Percentiles rank a stretch among this genome's conserved stretches.
These are phyloP conservation scores for Penicillium ochrochloron DNA, from an alignment of 495 filamentous ascomycete genomes.

Conservation along the genomic window DNA sequence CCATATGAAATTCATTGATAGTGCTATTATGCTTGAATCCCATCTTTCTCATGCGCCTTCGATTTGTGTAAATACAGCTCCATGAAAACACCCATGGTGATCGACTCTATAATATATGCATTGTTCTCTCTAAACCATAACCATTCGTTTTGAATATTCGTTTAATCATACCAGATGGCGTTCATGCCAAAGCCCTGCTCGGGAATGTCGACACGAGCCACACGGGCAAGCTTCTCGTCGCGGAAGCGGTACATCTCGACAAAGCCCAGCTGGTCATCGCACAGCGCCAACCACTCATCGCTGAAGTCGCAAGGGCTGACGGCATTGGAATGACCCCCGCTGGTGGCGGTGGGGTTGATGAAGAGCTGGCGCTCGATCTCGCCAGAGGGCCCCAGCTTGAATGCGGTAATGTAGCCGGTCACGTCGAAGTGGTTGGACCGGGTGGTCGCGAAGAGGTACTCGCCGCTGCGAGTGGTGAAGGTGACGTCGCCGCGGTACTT, in stretches of 20 bases:
- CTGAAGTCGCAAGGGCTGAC: slow-evolving; percentile 79
- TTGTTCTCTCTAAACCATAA: not conserved
- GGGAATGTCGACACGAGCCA: slow-evolving; percentile 72
- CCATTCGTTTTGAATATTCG: slow-evolving; percentile 2
- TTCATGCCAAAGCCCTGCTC: slow-evolving; percentile 90
- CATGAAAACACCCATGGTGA: not conserved
- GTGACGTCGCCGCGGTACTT: slow-evolving; percentile 80
- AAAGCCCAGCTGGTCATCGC: slow-evolving; percentile 82
- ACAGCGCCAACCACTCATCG: slow-evolving; percentile 84
- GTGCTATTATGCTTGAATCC: not conserved
- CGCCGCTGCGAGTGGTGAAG: slow-evolving; percentile 64
- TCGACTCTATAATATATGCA: slow-evolving; percentile 7
- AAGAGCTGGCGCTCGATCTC: slow-evolving; percentile 76
- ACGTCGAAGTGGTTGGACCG: slow-evolving; percentile 74
- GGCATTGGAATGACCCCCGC: slow-evolving; percentile 83
- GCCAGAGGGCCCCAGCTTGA: slow-evolving; percentile 69
- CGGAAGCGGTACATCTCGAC: slow-evolving; percentile 85
- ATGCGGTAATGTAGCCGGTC: slow-evolving; percentile 80
- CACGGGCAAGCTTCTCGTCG: slow-evolving; percentile 75
- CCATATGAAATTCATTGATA: not conserved
- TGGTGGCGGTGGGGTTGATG: slow-evolving; percentile 81
- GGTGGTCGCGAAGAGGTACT: slow-evolving; percentile 80
- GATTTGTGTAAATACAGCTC: not conserved
- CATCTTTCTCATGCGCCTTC: not conserved
- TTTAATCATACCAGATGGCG: slow-evolving; percentile 85